Evolutionary conservation across 2,329 filamentous ascomycete genomes (phyloP).

Genomic region (Escovopsis sp.): DNA sequence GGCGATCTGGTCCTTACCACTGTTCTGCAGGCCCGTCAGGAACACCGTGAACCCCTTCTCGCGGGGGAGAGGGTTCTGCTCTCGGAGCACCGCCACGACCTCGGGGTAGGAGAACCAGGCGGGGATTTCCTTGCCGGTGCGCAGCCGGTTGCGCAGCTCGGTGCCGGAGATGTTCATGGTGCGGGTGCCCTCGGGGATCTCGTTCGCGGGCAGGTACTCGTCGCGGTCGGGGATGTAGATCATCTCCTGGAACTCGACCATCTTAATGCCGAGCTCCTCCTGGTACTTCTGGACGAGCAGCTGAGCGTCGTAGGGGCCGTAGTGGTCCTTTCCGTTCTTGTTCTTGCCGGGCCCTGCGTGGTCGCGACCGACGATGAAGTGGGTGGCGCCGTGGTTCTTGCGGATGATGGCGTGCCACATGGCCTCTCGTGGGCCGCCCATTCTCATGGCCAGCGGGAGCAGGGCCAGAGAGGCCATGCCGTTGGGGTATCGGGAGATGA

Average conservation of each 20-base stretch:
- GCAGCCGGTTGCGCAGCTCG: constrained; percentile 82
- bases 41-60: constrained; percentile 97
- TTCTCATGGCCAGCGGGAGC: constrained; percentile 92
- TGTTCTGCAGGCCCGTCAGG: constrained; percentile 93
- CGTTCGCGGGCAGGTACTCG: constrained; percentile 87
- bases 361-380: constrained; percentile 98
- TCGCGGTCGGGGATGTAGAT: constrained; percentile 95
- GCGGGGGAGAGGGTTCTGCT: constrained; percentile 84
- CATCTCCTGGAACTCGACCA: constrained; percentile 99
- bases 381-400: constrained; percentile 97
- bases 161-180: constrained; percentile 79
- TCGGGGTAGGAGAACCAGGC: constrained; percentile 99
- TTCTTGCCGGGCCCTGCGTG: constrained; percentile 97
- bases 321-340: constrained; percentile 91
- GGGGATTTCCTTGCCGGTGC: constrained; percentile 85
- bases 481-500: constrained; percentile 93
- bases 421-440: constrained; percentile 95
- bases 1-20: constrained; percentile 90
- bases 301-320: constrained; percentile 96
- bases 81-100: constrained; percentile 87
- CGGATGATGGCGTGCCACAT: constrained; percentile 99
- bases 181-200: constrained; percentile 69
- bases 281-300: constrained; percentile 92
- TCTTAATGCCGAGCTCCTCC: constrained; percentile 92
- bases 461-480: constrained; percentile 97